These are phyloP conservation scores for Suillus subalutaceus DNA, from an alignment of 768 basidiomycete genomes.

Conservation along the genomic window DNA sequence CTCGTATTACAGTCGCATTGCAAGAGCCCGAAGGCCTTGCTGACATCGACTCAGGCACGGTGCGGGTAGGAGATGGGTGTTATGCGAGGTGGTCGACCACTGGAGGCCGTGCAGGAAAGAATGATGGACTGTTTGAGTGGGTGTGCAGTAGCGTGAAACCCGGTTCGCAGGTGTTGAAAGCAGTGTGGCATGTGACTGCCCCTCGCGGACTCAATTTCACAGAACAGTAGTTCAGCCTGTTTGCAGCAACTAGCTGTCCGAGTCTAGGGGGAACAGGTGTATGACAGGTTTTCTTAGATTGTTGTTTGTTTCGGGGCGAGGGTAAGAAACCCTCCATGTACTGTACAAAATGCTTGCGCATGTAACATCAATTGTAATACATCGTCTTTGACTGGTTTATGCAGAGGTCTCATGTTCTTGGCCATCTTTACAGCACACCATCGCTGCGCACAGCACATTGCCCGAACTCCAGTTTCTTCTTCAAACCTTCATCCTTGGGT, in stretches of 20 bases:
- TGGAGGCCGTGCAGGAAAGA: slow-evolving; percentile 21
- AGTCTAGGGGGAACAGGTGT: background rate
- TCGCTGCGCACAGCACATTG: slow-evolving; percentile 55
- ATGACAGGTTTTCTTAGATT: background rate
- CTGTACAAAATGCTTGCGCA: background rate
- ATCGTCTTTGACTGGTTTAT: background rate
- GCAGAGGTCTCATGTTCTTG: background rate
- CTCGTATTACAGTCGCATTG: slow-evolving; percentile 29
- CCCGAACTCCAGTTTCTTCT: slow-evolving; percentile 59
- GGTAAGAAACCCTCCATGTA: background rate
- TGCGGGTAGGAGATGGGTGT: slow-evolving; percentile 16
- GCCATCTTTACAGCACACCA: slow-evolving; percentile 40
- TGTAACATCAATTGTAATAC: background rate
- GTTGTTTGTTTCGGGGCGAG: background rate
- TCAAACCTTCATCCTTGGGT: slow-evolving; percentile 64
- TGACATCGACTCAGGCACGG: slow-evolving; percentile 20
- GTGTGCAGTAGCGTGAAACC: slow-evolving; percentile 24
- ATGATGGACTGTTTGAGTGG: slow-evolving; percentile 33
- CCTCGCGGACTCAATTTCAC: slow-evolving; percentile 22
- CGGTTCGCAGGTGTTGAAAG: slow-evolving; percentile 29
- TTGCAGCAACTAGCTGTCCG: background rate
- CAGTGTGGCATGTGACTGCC: slow-evolving; percentile 31
- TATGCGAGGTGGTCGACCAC: slow-evolving; percentile 24
- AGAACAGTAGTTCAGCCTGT: slow-evolving; percentile 14
- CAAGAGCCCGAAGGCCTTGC: slow-evolving; percentile 30